Conservation (phyloP, 129 eudicot genomes). For the Heracleum sosnowskyi region DNA sequence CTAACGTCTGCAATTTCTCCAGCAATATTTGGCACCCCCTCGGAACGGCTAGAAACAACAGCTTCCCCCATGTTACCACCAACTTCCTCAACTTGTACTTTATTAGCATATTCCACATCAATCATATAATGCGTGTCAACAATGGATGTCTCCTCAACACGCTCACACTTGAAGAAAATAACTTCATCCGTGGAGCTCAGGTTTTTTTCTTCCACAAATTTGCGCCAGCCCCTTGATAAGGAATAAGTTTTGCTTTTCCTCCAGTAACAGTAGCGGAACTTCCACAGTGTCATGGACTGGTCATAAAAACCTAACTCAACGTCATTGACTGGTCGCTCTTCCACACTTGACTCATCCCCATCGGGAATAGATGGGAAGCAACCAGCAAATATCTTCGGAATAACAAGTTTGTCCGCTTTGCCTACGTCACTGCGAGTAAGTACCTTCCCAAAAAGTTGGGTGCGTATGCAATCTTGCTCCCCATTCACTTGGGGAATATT, state of each 20-base stretch:
- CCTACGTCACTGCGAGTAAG: constrained; percentile 41
- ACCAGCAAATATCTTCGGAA: constrained; percentile 33
- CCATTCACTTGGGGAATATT: neutral
- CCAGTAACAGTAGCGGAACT: constrained; percentile 45
- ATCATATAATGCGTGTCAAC: constrained; percentile 23
- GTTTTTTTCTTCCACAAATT: constrained; percentile 35
- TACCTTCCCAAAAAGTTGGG: constrained; percentile 26
- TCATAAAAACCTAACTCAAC: constrained; percentile 22
- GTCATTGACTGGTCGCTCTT: neutral
- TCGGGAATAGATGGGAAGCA: constrained; percentile 19
- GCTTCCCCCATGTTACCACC: constrained; percentile 13
- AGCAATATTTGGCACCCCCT: constrained; percentile 12
- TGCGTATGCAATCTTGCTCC: neutral
- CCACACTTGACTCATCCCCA: neutral
- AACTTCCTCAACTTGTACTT: neutral
- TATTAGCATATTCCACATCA: constrained; percentile 23
- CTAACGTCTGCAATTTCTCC: neutral
- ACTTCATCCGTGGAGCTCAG: constrained; percentile 33
- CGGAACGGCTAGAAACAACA: neutral
- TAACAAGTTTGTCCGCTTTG: constrained; percentile 34
- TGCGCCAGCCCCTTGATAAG: constrained; percentile 43
- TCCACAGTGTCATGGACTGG: constrained; percentile 24
- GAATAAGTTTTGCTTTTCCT: constrained; percentile 37
- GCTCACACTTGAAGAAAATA: constrained; percentile 34
- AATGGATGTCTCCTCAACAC: constrained; percentile 6